Base-by-base conservation (phyloP, 2,329 filamentous ascomycete genomes). In the Zalaria obscura region DNA sequence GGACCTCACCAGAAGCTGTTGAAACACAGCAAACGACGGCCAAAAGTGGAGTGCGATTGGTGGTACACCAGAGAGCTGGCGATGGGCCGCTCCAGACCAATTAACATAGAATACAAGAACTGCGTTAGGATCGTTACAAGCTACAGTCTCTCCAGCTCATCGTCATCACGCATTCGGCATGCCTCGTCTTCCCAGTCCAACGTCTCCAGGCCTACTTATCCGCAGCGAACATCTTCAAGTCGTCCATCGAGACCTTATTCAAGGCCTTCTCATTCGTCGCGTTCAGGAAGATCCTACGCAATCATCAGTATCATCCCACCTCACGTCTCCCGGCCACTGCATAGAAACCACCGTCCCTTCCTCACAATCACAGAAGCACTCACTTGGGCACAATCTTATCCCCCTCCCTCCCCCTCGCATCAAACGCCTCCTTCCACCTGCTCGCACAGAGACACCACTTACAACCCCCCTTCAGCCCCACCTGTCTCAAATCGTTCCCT, bases 361-460 rank as follows among this genome's bases (percentile, higher is more conserved):
- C 18, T 18, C 18, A 18, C 18, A 18, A 18, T 18, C 18, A 18
- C 18, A 18, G 32, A 18, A n/a, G 35, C 3, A 43, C 51, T 43
- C 42, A 55, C 53, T 58, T 66, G 1, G 67, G 67, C 37, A 70
- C 66, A 48, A 65, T 62, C 47, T 55, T 57, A 38, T 68, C 65
- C 29, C 62, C 61, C 35, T 68, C 67, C 8, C 59, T 60, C 37
- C 62, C 67, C 45, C 68, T 60, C 1, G 73, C 73, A 41, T 72
- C 62, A 45, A 75, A 69, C 2, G 74, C 76, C 54, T 79, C 74
- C 49, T 70, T 69, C 50, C 50, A 52, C 36, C 75, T 58, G 7
- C 57, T 62, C 3, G 73, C 74, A 51, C 76, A 79, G 4, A 80
- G 57, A 55, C 76, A 80, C 73, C 76, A 79, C 54, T 72, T 74